phyloP scores from a whole-genome alignment of 192 early-diverging fungal genomes.

The Rhizophagus prolifer region DNA sequence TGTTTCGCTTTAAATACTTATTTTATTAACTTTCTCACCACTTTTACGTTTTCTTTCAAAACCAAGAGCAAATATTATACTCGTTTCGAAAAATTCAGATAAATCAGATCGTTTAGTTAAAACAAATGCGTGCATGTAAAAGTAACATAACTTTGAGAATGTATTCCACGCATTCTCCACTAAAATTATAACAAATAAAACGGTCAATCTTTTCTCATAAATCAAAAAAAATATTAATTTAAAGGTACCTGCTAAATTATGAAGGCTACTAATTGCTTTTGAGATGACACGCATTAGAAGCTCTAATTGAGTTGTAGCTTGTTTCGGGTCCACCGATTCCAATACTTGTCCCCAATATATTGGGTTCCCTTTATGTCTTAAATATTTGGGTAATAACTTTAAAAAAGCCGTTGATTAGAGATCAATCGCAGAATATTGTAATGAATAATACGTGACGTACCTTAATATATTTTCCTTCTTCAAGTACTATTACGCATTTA shows the following conservation, averaged over 20 bases:
- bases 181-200: neutral
- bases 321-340: slow-evolving; percentile 6
- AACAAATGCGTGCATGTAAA: slow-evolving; percentile 30
- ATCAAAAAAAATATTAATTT: neutral
- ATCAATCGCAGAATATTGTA: neutral
- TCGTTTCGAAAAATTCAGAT: slow-evolving; percentile 42
- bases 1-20: neutral
- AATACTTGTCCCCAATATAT: slow-evolving; percentile 38
- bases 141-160: slow-evolving; percentile 37
- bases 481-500: slow-evolving; percentile 30
- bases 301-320: slow-evolving; percentile 37
- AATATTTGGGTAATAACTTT: slow-evolving; percentile 35
- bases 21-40: slow-evolving; percentile 3
- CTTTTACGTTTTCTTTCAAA: slow-evolving; percentile 43
- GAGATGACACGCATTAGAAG: slow-evolving; percentile 28
- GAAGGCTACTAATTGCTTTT: slow-evolving; percentile 15
- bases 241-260: slow-evolving; percentile 28
- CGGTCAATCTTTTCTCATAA: neutral
- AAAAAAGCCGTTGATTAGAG: too few species aligned
- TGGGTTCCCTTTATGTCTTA: slow-evolving; percentile 30
- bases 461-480: slow-evolving; percentile 33
- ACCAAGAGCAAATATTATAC: slow-evolving; percentile 37
- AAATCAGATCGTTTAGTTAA: slow-evolving; percentile 27
- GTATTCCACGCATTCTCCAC: neutral
- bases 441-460: slow-evolving; percentile 10